Conservation (phyloP, 768 basidiomycete species). For the Lepiota venenata region DNA sequence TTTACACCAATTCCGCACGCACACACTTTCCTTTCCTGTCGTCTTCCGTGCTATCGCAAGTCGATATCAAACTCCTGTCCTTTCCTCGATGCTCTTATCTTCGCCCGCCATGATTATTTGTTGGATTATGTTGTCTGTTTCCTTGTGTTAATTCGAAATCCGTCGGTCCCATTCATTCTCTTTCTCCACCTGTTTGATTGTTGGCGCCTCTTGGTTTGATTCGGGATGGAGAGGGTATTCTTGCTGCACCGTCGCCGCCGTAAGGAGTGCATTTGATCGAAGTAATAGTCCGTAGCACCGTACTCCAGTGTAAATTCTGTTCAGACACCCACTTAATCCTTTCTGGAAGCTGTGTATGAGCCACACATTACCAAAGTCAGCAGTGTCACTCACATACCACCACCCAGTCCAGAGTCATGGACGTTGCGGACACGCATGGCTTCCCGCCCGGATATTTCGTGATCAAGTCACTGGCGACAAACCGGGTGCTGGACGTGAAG, state of each 20-base stretch:
- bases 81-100: slow-evolving; percentile 11
- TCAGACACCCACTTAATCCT: background rate
- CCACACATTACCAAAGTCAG: background rate
- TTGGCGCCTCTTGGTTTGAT: slow-evolving; percentile 2
- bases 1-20: no score
- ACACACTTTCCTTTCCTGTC: slow-evolving; percentile 7
- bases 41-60: slow-evolving; percentile 8
- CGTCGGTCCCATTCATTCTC: background rate
- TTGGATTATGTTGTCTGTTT: background rate
- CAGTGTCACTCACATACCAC: background rate
- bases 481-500: slow-evolving; percentile 56
- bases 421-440: slow-evolving; percentile 19
- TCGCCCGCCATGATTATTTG: background rate
- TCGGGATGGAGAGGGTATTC: background rate
- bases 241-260: background rate
- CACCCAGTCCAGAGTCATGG: slow-evolving; percentile 7
- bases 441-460: slow-evolving; percentile 63
- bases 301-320: slow-evolving; percentile 3
- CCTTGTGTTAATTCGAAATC: background rate
- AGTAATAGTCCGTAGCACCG: slow-evolving; percentile 7
- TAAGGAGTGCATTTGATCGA: slow-evolving; percentile 4
- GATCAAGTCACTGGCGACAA: slow-evolving; percentile 50
- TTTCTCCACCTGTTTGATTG: background rate
- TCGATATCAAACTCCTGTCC: slow-evolving; percentile 12
- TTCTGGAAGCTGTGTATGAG: background rate